Conservation (phyloP, 176 grass and related monocot genomes). For the Lolium perenne region DNA sequence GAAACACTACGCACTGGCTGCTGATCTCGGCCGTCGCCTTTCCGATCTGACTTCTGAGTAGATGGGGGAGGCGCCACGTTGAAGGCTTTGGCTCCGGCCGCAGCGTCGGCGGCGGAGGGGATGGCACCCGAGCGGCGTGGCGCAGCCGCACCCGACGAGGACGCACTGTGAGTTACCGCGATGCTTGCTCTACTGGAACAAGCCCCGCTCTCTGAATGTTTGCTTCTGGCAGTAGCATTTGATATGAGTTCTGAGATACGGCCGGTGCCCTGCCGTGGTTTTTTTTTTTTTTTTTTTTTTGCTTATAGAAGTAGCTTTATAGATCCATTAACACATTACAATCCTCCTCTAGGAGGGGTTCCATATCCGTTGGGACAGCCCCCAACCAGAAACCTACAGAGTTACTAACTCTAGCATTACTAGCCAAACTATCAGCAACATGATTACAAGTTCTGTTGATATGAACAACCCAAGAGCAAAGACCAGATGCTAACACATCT, state of each 20-base stretch:
- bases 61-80: background rate
- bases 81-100: background rate
- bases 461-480: too few relatives aligned
- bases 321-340: too few relatives aligned
- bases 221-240: background rate
- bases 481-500: too few relatives aligned
- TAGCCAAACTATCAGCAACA: too few relatives aligned
- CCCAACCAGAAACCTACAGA: too few relatives aligned
- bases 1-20: background rate
- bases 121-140: conserved; percentile 59
- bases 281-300: background rate
- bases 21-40: background rate
- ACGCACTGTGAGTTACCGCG: conserved; percentile 49
- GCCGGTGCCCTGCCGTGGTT: background rate
- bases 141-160: conserved; percentile 34
- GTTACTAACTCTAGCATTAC: too few relatives aligned
- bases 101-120: background rate
- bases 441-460: too few relatives aligned
- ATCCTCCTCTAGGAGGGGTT: too few relatives aligned
- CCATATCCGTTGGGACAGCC: too few relatives aligned
- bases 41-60: background rate
- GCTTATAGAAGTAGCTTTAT: too few relatives aligned
- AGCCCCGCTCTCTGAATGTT: background rate
- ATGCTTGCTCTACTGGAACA: background rate
- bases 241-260: background rate